Evolutionary conservation across 164 flowering plant genomes (phyloP).

Genomic region (Santalum album): DNA sequence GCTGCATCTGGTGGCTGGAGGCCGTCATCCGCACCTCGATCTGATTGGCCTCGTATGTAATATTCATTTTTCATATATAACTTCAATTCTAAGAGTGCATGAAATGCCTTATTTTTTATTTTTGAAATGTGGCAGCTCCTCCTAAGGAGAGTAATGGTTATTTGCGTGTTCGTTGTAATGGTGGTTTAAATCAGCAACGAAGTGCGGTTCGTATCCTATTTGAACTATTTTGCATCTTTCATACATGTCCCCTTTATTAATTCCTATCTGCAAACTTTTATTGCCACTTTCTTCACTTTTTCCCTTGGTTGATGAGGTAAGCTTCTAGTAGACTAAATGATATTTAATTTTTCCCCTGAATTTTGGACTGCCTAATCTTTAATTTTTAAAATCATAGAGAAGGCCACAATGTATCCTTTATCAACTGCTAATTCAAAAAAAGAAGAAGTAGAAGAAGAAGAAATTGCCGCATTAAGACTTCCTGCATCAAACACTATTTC

Average conservation of each 20-base stretch:
- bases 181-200: constrained; percentile 96
- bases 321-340: too few species aligned
- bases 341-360: too few species aligned
- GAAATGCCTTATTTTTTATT: background rate
- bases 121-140: constrained; percentile 52
- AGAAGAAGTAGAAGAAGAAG: too few species aligned
- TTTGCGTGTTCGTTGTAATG: constrained; percentile 89
- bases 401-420: too few species aligned
- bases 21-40: constrained; percentile 90
- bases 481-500: too few species aligned
- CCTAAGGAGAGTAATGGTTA: constrained; percentile 76
- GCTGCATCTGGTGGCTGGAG: constrained; percentile 84
- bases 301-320: too few species aligned
- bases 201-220: constrained; percentile 63
- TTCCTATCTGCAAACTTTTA: background rate
- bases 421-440: too few species aligned
- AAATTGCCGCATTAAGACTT: too few species aligned
- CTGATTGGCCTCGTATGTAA: constrained; percentile 80
- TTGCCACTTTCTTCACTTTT: too few species aligned
- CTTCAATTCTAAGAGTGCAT: background rate
- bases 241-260: background rate
- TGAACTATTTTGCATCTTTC: background rate
- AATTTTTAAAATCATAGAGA: too few species aligned
- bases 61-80: background rate
- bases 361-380: too few species aligned